A percentile compares a stretch with the other conserved stretches of the same genome.
Evolutionary conservation across 2,329 filamentous ascomycete genomes (phyloP).

Genomic region (Myriosclerotinia scirpicola): DNA sequence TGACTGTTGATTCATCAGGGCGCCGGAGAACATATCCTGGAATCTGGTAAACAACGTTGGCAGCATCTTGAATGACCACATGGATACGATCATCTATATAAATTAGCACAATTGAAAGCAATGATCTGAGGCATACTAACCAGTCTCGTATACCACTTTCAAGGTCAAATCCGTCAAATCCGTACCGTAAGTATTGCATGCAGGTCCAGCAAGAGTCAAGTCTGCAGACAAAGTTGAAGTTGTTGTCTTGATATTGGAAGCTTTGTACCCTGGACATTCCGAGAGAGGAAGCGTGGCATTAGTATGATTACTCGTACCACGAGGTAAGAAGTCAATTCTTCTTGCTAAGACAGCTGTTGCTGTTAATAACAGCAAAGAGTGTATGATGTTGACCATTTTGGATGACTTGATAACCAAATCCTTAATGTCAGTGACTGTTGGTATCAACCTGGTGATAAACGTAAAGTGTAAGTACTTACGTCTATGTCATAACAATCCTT

Average conservation of each 20-base stretch:
- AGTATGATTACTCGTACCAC: neutral
- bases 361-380: constrained; percentile 12
- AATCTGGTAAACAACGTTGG: constrained; percentile 61
- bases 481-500: too few relatives aligned
- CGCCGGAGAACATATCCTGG: constrained; percentile 57
- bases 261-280: constrained; percentile 53
- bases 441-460: too few relatives aligned
- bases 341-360: constrained; percentile 11
- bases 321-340: constrained; percentile 1
- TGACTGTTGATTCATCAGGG: constrained; percentile 44
- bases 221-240: constrained; percentile 54
- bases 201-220: constrained; percentile 56
- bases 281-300: constrained; percentile 30
- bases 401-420: neutral
- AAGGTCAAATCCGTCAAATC: constrained; percentile 58
- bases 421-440: neutral
- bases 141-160: constrained; percentile 60
- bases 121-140: constrained; percentile 41
- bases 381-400: constrained; percentile 4
- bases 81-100: constrained; percentile 57
- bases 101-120: constrained; percentile 30
- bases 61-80: constrained; percentile 61
- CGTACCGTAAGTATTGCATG: constrained; percentile 60
- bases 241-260: constrained; percentile 49
- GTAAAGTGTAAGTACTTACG: too few relatives aligned